Conservation (phyloP, 2,329 filamentous ascomycete species). For the Alternaria triticimaculans region DNA sequence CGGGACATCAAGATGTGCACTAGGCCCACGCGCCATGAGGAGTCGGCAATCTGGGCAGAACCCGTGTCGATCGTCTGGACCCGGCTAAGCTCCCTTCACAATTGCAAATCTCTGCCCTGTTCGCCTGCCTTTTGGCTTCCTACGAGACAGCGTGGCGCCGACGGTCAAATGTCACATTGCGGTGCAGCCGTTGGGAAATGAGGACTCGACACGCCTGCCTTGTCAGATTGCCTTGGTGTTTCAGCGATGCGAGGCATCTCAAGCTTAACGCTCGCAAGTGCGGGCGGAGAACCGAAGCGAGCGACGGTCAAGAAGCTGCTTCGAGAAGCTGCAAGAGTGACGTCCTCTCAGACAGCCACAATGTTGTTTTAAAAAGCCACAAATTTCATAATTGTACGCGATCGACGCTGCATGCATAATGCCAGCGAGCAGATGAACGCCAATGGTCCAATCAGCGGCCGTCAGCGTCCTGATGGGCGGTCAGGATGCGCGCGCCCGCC, state of each 20-base stretch:
- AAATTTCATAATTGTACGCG: not conserved
- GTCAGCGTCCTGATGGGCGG: constrained; percentile 1
- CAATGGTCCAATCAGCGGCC: constrained; percentile 7
- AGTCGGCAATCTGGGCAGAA: constrained; percentile 31
- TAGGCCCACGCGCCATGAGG: constrained; percentile 9
- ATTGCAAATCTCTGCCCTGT: constrained; percentile 18
- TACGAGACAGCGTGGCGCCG: constrained; percentile 1
- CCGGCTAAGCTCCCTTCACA: constrained; percentile 9
- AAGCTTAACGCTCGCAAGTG: constrained; percentile 7
- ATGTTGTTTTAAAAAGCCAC: not conserved
- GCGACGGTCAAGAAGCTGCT: not conserved
- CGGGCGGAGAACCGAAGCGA: constrained; percentile 1
- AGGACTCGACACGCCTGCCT: constrained; percentile 9
- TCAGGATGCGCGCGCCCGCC: not conserved
- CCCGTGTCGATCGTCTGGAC: constrained; percentile 25
- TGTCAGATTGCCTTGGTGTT: not conserved
- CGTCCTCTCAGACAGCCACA: constrained; percentile 40
- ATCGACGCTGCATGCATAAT: constrained; percentile 8
- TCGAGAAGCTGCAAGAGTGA: constrained; percentile 18
- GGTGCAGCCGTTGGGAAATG: constrained; percentile 7
- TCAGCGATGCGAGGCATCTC: not conserved
- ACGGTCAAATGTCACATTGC: constrained; percentile 10
- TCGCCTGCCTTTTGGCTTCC: not conserved
- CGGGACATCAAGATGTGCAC: constrained; percentile 3
- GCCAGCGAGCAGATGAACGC: not conserved